Evolutionary conservation across 345 rosid genomes (phyloP), one percentile per base, ranked within the genome.

Genomic region (Populus deltoides): DNA sequence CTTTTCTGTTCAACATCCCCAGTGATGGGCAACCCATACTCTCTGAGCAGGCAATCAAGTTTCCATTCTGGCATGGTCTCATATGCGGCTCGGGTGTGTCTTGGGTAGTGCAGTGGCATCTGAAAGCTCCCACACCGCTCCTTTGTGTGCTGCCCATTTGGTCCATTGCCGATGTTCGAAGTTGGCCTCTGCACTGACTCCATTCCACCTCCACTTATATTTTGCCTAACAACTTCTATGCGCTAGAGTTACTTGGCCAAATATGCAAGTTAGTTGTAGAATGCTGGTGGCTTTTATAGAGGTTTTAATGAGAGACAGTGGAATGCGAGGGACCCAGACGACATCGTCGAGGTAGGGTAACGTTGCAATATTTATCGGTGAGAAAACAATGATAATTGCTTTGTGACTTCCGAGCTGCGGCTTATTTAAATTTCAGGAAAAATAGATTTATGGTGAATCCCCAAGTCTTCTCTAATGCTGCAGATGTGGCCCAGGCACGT

Each of bases 21-120:
- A 12, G 11, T 25, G 47, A 43, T 72, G 11, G 83, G 80, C 27
- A 81, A 8, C 8, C 83, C 83, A 24, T 81, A 81, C 20, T 71
- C 73, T 66, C 51, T 72, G 33, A 81, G 76, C 63, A 81, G 61
- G 73, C 77, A 76, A 41, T 81, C 83, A 9, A 81, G 29, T 47
- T 55, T 66, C 83, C 83, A 81, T 35, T 81, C 80, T 0, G 77
- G 83, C 80, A 81, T 81, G 45, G 65, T 55, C 68, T 76, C 73
- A 18, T 81, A 76, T 20, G 57, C 83, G 15, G 69, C 36, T 43
- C 33, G 29, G 45, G 51, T 81, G 80, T 71, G 76, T 72, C 63
- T 66, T 0, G 80, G 83, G 51, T 76, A 81, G 73, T 81, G 83
- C 73, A 81, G 11, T 0, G 83, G 83, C 83, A 81, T 81, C 76